Evolutionary conservation across 768 basidiomycete species (phyloP), one percentile per base, ranked within the genome.

Genomic region (Kwoniella sp.): DNA sequence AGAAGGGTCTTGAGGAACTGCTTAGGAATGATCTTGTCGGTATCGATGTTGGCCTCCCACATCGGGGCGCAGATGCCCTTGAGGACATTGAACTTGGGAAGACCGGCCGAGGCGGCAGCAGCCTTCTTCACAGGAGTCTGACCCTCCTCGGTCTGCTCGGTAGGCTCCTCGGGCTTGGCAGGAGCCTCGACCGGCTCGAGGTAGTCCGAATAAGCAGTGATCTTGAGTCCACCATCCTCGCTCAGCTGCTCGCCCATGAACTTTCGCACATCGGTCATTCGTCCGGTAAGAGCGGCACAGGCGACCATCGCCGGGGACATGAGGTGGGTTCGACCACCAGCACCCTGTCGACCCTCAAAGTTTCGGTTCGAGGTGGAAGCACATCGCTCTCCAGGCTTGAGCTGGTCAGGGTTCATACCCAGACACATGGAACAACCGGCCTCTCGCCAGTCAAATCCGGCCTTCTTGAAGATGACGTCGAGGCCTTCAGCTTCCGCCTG

Each of bases 361-460:
- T 93, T 92, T 53, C 89, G 83, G 76, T 92, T 91, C 64, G 87
- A 89, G 31, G 89, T 92, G 61, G 87, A 89, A 9, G 89, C 89
- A 66, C 89, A 92, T 37, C 89, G 84, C 67, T 80, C 77, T 48
- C 86, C 84, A 2, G 88, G 87, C 15, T 81, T 79, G 43, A 93
- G 78, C 67, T 90, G 88, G 75, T 93, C 89, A 11, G 89, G 87
- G 75, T 93, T 93, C 89, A 93, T 93, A 34, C 89, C 89, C 61
- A 93, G 75, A 76, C 89, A 93, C 89, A 93, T 93, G 14, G 89
- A 93, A 70, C 89, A 93, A 28, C 89, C 89, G 27, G 89, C 89
- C 75, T 93, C 89, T 45, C 89, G 82, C 89, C 89, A 92, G 67
- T 93, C 89, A 67, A 91, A 93, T 27, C 89, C 89, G 29, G 89